Base-by-base conservation (phyloP, 78 protist species). In the Emiliania huxleyi region DNA sequence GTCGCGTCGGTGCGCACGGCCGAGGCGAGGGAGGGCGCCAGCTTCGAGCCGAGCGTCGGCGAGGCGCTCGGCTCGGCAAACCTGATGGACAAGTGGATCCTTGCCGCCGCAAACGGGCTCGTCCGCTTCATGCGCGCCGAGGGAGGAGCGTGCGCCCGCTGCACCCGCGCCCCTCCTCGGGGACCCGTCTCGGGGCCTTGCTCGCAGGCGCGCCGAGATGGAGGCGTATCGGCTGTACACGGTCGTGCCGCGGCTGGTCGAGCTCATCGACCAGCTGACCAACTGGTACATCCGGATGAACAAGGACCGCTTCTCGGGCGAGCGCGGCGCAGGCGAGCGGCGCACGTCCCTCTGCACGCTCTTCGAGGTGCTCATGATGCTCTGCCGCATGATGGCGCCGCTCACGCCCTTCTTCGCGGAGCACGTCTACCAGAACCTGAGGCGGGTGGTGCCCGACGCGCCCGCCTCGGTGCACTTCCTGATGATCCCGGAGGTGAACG, bases 351-450 rank as follows among this genome's bases (percentile, higher is more conserved):
- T 98, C 56, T n/a, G 83, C 25, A 95, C 97, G 26, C 97, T 98
- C 79, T 96, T 56, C 77, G 96, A 96, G 90, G 98, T 97, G 25
- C 90, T 98, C n/a, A 22, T 97, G 92, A 95, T 95, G 44, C 79
- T 98, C 90, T 42, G 92, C 91, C 42, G 46, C 77, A 79, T 96
- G 69, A 97, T 98, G 99, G 99, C 99, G 26, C 99, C 99, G 62
- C 97, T 99, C 97, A 98, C 99, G 19, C 99, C 99, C 83, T 98
- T 99, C 99, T 33, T 99, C 71, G 84, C 97, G 33, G 99, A 99
- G 93, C 40, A 15, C 94, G 3, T 81, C 46, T 92, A 55, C 81
- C 94, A 95, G 87, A 95, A 96, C 83, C 96, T 99, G 62, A 37
- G 46, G 62, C 56, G 26, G 25, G 49, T 33, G 11, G 91, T 97